These are phyloP conservation scores for Myriosclerotinia duriaeana DNA, from an alignment of 2,329 filamentous ascomycete genomes.

Conservation along the genomic window DNA sequence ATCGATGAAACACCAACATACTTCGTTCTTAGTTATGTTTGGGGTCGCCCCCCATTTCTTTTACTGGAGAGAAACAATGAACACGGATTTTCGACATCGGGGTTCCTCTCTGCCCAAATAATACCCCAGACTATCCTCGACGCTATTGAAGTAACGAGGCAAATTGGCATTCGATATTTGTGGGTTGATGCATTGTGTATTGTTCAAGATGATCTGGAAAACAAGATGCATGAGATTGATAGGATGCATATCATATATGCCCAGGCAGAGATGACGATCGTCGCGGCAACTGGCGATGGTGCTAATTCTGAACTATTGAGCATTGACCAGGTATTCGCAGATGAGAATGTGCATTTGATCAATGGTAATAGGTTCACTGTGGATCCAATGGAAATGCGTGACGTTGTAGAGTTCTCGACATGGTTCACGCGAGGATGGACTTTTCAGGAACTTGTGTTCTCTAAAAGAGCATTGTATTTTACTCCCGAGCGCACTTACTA, in stretches of 20 bases:
- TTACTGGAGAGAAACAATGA: constrained; percentile 13
- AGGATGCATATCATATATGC: constrained; percentile 25
- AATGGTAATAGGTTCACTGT: neutral
- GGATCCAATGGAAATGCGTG: neutral
- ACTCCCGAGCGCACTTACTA: constrained; percentile 29
- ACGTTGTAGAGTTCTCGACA: neutral
- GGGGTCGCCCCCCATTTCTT: constrained; percentile 23
- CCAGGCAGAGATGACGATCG: constrained; percentile 21
- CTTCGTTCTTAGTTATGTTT: constrained; percentile 27
- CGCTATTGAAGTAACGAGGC: constrained; percentile 22
- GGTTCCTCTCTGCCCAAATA: neutral
- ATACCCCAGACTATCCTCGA: constrained; percentile 24
- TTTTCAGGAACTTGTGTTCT: constrained; percentile 34
- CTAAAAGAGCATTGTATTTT: constrained; percentile 32
- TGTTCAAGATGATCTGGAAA: constrained; percentile 25
- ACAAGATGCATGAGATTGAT: constrained; percentile 22
- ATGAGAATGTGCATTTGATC: neutral
- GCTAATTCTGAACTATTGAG: neutral
- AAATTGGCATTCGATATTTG: constrained; percentile 24
- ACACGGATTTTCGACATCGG: neutral
- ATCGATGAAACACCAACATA: constrained; percentile 15
- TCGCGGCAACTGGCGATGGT: constrained; percentile 16
- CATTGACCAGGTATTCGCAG: neutral
- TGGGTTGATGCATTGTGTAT: constrained; percentile 32
- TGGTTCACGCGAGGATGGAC: constrained; percentile 31